Evolutionary conservation across 257 asterid species (phyloP), one percentile per base, ranked within the genome.

Genomic region (Salvia miltiorrhiza): DNA sequence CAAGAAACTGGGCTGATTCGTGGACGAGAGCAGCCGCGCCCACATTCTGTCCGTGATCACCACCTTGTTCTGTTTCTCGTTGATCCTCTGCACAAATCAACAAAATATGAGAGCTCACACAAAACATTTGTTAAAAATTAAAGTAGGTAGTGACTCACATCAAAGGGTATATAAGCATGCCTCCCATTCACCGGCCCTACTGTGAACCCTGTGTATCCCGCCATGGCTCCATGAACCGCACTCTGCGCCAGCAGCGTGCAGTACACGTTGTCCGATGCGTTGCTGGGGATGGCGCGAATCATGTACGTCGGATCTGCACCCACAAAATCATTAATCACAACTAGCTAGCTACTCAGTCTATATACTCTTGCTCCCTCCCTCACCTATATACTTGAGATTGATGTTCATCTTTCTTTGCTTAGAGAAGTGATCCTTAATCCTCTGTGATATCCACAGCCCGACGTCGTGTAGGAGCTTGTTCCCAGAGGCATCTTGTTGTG

Each of bases 1-100:
- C 86, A 87, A 70, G 82, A 93, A 93, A 77, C 98, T 90, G 7
- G 98, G 98, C 67, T 93, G 98, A 70, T 90, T 90, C 7, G 98
- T 93, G 4, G 98, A 93, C 7, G 97, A 87, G 14, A 93, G 81
- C 58, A 93, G 89, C 68, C 97, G 79, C 0, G 97, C 98, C 98
- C 98, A 93, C 98, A 93, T 93, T 72, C 98, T 83, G 71, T 93
- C 98, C 10, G 98, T 93, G 74, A 93, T 88, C 81, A 93, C 93
- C 17, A 93, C 97, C 82, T 79, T 81, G 82, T 90, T 78, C 82
- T 69, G 90, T 55, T 50, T 69, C 85, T 88, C 96, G 7, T 73
- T 88, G 9, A 93, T 93, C 50, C 86, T 78, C 98, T 88, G 95
- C 85, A 33, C 39, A 33, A 7, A 33, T 33, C 39, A 33, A 33